Percentiles rank a stretch among this genome's conserved stretches.
Conservation (phyloP, 371 early-diverging fungal genomes). For the Sporodiniella umbellata region DNA sequence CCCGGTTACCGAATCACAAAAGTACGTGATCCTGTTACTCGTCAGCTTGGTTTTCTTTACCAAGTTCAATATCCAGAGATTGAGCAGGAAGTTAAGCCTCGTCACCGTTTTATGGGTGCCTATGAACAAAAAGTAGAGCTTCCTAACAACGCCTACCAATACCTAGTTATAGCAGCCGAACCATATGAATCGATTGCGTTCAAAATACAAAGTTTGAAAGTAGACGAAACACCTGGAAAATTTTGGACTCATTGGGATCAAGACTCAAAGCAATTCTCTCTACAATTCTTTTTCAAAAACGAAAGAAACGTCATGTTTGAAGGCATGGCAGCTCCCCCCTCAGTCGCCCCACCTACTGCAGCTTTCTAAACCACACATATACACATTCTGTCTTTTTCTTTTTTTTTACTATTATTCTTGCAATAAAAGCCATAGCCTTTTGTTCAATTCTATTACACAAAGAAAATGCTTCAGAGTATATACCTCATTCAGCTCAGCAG, state of each 20-base stretch:
- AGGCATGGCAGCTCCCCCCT: slow-evolving; percentile 11
- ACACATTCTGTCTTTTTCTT: slow-evolving; percentile 6
- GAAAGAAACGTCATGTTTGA: slow-evolving; percentile 27
- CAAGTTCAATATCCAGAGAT: slow-evolving; percentile 94
- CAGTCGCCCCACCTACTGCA: slow-evolving; percentile 17
- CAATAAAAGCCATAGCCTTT: too few species aligned
- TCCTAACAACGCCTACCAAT: slow-evolving; percentile 89
- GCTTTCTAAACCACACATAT: slow-evolving; percentile 7
- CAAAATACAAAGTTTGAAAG: slow-evolving; percentile 90
- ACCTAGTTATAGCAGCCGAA: slow-evolving; percentile 93
- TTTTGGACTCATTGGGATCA: slow-evolving; percentile 95
- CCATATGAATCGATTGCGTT: slow-evolving; percentile 96
- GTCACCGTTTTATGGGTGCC: slow-evolving; percentile 97
- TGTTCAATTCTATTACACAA: too few species aligned
- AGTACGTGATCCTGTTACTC: slow-evolving; percentile 83
- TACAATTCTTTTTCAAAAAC: slow-evolving; percentile 83
- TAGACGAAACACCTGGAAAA: slow-evolving; percentile 81
- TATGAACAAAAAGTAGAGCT: slow-evolving; percentile 93
- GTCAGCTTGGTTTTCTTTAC: slow-evolving; percentile 89
- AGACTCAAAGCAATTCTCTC: slow-evolving; percentile 81
- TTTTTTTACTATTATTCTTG: neutral
- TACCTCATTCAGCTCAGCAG: too few species aligned
- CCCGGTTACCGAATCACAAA: slow-evolving; percentile 97
- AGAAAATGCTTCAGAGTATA: too few species aligned
- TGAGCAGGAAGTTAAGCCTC: slow-evolving; percentile 71